These are phyloP conservation scores for Hirschfeldia incana DNA, from an alignment of 345 rosid genomes.

Conservation along the genomic window DNA sequence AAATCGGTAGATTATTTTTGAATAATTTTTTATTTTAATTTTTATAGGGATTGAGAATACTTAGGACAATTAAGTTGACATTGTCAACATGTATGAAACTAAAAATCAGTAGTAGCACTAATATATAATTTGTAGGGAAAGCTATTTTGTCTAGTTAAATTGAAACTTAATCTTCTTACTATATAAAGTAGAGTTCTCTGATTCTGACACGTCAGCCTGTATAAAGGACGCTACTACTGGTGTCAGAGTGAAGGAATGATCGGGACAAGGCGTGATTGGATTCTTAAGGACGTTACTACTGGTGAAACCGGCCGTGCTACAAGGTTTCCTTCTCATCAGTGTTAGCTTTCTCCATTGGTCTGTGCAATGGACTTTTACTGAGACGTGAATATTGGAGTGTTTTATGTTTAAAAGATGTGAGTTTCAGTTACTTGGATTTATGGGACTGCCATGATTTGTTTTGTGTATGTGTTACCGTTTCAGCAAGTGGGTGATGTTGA, in stretches of 20 bases:
- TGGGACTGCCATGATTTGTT: not conserved
- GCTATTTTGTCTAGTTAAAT: too few species aligned
- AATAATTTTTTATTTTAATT: too few species aligned
- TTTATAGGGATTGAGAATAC: too few species aligned
- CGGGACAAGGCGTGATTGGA: conserved; percentile 94
- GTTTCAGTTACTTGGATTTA: not conserved
- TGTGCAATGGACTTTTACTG: not conserved
- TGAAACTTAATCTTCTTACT: too few species aligned
- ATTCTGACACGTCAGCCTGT: too few species aligned
- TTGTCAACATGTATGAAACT: too few species aligned
- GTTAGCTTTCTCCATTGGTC: not conserved
- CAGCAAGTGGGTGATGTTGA: conserved; percentile 99
- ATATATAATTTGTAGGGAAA: too few species aligned
- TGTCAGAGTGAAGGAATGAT: conserved; percentile 91
- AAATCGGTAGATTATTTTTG: too few species aligned
- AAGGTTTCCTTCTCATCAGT: conserved; percentile 42
- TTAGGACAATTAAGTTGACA: too few species aligned
- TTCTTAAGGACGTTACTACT: conserved; percentile 64
- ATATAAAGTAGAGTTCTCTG: too few species aligned
- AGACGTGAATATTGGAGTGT: conserved; percentile 6
- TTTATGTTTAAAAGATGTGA: not conserved
- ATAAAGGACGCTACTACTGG: conserved; percentile 41
- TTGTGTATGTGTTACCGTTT: conserved; percentile 21
- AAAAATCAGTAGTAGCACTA: too few species aligned
- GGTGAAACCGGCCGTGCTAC: conserved; percentile 95